Percentiles rank a stretch among this genome's conserved stretches.
phyloP scores from a whole-genome alignment of 1,284 basidiomycete species.

The Uromyces viciae-fabae region DNA sequence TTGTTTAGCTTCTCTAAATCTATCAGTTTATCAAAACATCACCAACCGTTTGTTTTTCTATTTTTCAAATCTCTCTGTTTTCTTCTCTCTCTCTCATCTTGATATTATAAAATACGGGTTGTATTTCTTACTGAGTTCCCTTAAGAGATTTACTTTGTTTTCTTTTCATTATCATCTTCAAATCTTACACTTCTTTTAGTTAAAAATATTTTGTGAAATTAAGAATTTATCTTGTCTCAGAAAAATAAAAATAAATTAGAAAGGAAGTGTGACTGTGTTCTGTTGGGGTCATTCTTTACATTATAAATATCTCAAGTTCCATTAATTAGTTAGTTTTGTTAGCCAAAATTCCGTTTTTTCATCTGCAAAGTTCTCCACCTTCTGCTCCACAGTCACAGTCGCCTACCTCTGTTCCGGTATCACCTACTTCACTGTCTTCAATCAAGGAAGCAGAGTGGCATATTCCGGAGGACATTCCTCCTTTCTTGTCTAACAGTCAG shows the following conservation, averaged over 20 bases:
- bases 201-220: not conserved
- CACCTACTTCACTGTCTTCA: not conserved
- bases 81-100: too few relatives aligned
- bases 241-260: not conserved
- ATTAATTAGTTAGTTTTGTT: not conserved
- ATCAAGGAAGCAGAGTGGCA: not conserved
- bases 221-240: not conserved
- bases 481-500: not conserved
- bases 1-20: too few relatives aligned
- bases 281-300: not conserved
- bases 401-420: not conserved
- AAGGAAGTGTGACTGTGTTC: too few relatives aligned
- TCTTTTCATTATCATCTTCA: not conserved
- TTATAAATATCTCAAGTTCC: not conserved
- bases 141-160: conserved; percentile 7
- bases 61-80: too few relatives aligned
- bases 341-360: too few relatives aligned
- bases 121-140: too few relatives aligned
- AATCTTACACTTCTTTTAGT: not conserved
- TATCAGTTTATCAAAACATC: too few relatives aligned
- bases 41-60: too few relatives aligned
- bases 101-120: too few relatives aligned
- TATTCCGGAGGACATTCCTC: not conserved
- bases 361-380: too few relatives aligned
- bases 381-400: too few relatives aligned